A percentile compares a stretch with the other conserved stretches of the same genome.
phyloP scores from a whole-genome alignment of 345 rosid genomes.

The Aethionema arabicum region DNA sequence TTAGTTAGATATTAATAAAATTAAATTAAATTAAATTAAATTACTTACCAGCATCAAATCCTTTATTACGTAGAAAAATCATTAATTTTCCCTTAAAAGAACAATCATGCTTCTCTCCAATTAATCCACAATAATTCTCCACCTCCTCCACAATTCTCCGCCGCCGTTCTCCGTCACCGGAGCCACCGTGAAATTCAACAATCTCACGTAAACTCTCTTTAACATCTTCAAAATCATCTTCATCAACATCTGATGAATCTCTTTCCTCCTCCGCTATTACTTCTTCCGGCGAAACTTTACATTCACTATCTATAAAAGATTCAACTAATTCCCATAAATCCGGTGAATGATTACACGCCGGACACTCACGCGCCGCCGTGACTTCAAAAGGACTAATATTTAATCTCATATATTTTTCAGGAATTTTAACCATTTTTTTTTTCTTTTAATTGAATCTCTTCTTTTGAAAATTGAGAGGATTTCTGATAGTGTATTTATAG shows the following conservation, averaged over 20 bases:
- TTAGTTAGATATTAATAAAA: too few relatives aligned
- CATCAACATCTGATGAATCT: constrained; percentile 26
- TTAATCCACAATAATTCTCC: constrained; percentile 26
- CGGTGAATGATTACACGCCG: constrained; percentile 42
- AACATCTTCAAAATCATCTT: constrained; percentile 44
- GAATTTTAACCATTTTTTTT: constrained; percentile 32
- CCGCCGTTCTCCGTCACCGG: constrained; percentile 32
- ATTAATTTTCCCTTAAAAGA: constrained; percentile 51
- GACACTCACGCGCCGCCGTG: constrained; percentile 35
- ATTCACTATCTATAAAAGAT: constrained; percentile 67
- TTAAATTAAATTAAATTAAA: too few relatives aligned
- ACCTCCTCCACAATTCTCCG: constrained; percentile 38
- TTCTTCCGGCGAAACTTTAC: neutral
- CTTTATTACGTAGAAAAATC: constrained; percentile 54
- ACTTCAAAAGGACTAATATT: constrained; percentile 51
- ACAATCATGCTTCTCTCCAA: constrained; percentile 31
- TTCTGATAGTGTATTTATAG: constrained; percentile 9
- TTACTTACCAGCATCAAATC: constrained; percentile 78
- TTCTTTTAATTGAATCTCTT: constrained; percentile 16
- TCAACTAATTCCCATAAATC: constrained; percentile 77
- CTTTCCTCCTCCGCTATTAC: constrained; percentile 9
- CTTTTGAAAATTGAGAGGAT: neutral
- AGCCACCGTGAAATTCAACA: constrained; percentile 15
- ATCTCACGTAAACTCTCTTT: constrained; percentile 40
- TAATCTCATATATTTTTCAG: constrained; percentile 36